These are phyloP conservation scores for Aspergillus aculeatus DNA, from an alignment of 2,329 filamentous ascomycete species.

Conservation along the genomic window DNA sequence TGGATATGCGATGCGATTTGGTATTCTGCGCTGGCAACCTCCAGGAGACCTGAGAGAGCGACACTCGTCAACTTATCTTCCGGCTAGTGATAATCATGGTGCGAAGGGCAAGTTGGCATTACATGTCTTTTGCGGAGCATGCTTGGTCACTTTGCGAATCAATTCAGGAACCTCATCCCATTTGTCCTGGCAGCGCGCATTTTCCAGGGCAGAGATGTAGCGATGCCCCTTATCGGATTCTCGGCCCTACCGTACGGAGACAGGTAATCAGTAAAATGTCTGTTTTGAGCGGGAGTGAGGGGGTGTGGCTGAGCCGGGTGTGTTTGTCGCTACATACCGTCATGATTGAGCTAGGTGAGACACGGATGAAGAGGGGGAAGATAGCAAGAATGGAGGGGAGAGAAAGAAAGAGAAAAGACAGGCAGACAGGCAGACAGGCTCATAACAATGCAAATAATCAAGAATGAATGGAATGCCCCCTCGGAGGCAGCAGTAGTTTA, in stretches of 20 bases:
- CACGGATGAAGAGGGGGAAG: conserved; percentile 9
- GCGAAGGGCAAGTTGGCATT: conserved; percentile 32
- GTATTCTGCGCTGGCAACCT: conserved; percentile 68
- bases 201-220: conserved; percentile 80
- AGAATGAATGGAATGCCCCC: neutral
- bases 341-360: conserved; percentile 21
- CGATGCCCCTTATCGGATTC: conserved; percentile 72
- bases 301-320: neutral
- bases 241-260: conserved; percentile 37
- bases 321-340: conserved; percentile 17
- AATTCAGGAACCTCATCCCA: conserved; percentile 87
- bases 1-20: conserved; percentile 59
- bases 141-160: conserved; percentile 89
- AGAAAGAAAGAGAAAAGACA: conserved; percentile 15
- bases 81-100: conserved; percentile 14
- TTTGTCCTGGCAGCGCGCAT: conserved; percentile 80
- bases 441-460: conserved; percentile 1
- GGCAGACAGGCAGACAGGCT: conserved; percentile 9
- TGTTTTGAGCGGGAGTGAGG: conserved; percentile 5
- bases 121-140: conserved; percentile 84
- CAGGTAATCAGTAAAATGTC: conserved; percentile 6
- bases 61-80: conserved; percentile 14
- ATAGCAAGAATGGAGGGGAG: conserved; percentile 15
- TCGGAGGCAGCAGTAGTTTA: conserved; percentile 1
- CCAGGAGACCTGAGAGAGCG: conserved; percentile 59